Evolutionary conservation across 1,139 yeast genomes (phyloP), one percentile per base, ranked within the genome.

Genomic region (Hansenula lynferdii): DNA sequence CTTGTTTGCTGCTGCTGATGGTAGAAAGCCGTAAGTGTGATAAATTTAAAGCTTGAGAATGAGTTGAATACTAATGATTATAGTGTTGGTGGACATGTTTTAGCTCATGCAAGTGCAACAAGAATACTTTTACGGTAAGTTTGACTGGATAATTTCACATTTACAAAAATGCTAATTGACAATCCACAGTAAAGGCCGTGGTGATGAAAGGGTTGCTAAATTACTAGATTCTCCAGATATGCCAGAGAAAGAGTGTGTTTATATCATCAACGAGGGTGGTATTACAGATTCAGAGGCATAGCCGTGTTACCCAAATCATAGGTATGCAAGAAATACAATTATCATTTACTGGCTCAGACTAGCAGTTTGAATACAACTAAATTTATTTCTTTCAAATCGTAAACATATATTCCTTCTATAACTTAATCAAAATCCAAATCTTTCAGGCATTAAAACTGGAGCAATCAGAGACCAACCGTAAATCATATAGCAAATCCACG

Each of bases 381-480:
- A n/a, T n/a, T n/a, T n/a, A n/a, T n/a, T n/a, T n/a, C n/a, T n/a
- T n/a, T n/a, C n/a, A n/a, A n/a, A n/a, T n/a, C n/a, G n/a, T n/a
- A n/a, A n/a, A n/a, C n/a, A n/a, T n/a, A n/a, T n/a, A n/a, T n/a
- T n/a, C n/a, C n/a, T n/a, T n/a, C n/a, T n/a, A n/a, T n/a, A n/a
- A n/a, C n/a, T n/a, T n/a, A n/a, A n/a, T 18, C 18, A 45, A 19
- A 41, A 43, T 5, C 54, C 77, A 60, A 90, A 92, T 45, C 97
- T 67, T 50, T 92, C 97, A 3, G 97, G 97, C 70, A 89, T 75
- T 16, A 87, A 49, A 6, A 85, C 84, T 0, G 98, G 98, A 0
- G 97, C 98, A 10, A 86, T 60, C 44, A 92, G 65, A 14, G 95
- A 85, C 98, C 98, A 92, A 1, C 83, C 80, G 55, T 90, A 94